A percentile compares a stretch with the other conserved stretches of the same genome.
Evolutionary conservation across 2,329 filamentous ascomycete genomes (phyloP).

Genomic region (Chrysoporthe cubensis): DNA sequence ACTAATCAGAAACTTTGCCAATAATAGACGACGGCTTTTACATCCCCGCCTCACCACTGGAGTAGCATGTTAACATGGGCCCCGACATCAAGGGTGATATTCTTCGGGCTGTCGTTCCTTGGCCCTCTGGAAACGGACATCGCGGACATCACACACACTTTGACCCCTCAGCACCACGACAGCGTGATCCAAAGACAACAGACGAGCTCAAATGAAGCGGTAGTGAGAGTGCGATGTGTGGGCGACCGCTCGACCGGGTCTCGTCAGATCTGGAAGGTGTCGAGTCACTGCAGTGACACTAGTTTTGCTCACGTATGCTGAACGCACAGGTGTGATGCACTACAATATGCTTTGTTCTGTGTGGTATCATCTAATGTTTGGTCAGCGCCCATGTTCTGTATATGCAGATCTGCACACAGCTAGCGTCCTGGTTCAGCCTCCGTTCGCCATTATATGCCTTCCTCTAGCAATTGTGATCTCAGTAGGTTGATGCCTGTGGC

Average conservation of each 20-base stretch:
- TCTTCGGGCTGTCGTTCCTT: neutral
- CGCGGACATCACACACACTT: neutral
- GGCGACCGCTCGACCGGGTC: neutral
- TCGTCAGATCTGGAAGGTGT: neutral
- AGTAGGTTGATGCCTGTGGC: too few relatives aligned
- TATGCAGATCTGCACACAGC: constrained; percentile 6
- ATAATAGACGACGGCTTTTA: neutral
- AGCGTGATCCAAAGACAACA: neutral
- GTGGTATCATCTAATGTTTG: constrained; percentile 16
- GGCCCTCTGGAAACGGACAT: neutral
- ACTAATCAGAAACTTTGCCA: neutral
- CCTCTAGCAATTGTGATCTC: neutral
- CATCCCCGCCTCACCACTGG: neutral
- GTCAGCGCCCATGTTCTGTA: neutral
- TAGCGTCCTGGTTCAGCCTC: neutral
- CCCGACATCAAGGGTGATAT: neutral
- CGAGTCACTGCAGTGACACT: neutral
- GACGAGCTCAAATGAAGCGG: neutral
- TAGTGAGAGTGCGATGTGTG: neutral
- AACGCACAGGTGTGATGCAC: neutral
- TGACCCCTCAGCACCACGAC: neutral
- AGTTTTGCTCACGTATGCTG: neutral
- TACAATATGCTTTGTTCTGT: neutral
- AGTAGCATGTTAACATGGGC: neutral
- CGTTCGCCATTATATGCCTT: neutral